A percentile compares a stretch with the other conserved stretches of the same genome.
phyloP scores from a whole-genome alignment of 192 early-diverging fungal genomes.

The Coemansia erecta region DNA sequence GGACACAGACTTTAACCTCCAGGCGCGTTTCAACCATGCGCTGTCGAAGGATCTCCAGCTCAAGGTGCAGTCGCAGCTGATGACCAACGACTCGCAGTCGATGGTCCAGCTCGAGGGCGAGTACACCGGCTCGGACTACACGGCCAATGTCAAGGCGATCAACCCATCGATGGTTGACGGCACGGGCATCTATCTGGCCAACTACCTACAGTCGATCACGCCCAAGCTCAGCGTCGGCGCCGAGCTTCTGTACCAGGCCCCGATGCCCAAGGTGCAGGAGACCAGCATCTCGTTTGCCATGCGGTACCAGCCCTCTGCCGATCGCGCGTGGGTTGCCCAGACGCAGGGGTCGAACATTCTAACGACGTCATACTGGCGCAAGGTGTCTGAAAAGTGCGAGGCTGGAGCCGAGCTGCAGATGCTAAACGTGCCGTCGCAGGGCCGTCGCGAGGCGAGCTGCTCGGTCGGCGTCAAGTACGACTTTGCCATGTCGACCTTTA shows the following conservation, averaged over 20 bases:
- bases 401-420: conserved; percentile 89
- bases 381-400: conserved; percentile 91
- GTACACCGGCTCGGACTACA: conserved; percentile 83
- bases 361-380: conserved; percentile 85
- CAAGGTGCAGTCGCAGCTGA: conserved; percentile 67
- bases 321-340: conserved; percentile 69
- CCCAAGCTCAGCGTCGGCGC: conserved; percentile 76
- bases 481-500: conserved; percentile 85
- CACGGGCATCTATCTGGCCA: conserved; percentile 86
- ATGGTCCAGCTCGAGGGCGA: conserved; percentile 94
- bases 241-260: conserved; percentile 83
- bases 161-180: conserved; percentile 89
- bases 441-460: conserved; percentile 84
- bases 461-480: conserved; percentile 98
- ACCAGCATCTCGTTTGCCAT: conserved; percentile 68
- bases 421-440: conserved; percentile 58
- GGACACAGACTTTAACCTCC: conserved; percentile 87
- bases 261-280: conserved; percentile 79
- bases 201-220: conserved; percentile 89
- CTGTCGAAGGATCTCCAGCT: conserved; percentile 69
- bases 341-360: conserved; percentile 66
- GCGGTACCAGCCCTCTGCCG: conserved; percentile 64
- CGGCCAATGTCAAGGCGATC: conserved; percentile 88
- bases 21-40: conserved; percentile 77
- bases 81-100: conserved; percentile 73